A percentile compares a stretch with the other conserved stretches of the same genome.
These are phyloP conservation scores for Sicyos edulis DNA, from an alignment of 306 rosid species.

Conservation along the genomic window DNA sequence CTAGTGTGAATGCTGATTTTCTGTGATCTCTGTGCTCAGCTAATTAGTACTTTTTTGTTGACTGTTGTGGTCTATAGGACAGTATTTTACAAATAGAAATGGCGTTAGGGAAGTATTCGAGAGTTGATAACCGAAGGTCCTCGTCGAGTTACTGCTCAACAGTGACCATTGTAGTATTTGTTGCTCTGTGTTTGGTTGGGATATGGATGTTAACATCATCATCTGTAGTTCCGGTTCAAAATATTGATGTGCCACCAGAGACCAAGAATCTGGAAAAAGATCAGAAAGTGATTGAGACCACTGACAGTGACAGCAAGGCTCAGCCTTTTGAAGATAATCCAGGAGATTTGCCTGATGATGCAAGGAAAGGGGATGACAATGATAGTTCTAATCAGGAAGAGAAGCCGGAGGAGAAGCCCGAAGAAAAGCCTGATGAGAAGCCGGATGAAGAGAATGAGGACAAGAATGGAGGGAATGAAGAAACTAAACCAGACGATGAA, in stretches of 20 bases:
- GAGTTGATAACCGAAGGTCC: constrained; percentile 61
- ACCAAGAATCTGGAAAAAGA: constrained; percentile 45
- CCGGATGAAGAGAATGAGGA: constrained; percentile 23
- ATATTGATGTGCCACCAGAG: constrained; percentile 50
- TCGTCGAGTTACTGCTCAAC: constrained; percentile 70
- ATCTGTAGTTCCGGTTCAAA: constrained; percentile 67
- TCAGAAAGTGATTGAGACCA: constrained; percentile 35
- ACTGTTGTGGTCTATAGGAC: neutral
- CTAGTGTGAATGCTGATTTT: neutral
- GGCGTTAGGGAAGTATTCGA: constrained; percentile 67
- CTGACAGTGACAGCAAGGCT: constrained; percentile 29
- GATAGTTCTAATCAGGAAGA: constrained; percentile 29
- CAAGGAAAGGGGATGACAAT: constrained; percentile 45
- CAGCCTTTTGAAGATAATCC: constrained; percentile 65
- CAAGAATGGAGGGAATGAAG: constrained; percentile 26
- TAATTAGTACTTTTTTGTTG: neutral
- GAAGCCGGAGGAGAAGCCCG: constrained; percentile 22
- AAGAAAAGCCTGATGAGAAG: constrained; percentile 26
- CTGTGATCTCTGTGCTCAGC: constrained; percentile 14
- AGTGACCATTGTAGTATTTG: constrained; percentile 73
- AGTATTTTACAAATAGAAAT: constrained; percentile 23
- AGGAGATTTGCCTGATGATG: constrained; percentile 71
- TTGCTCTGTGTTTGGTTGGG: constrained; percentile 80
- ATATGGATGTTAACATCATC: constrained; percentile 95
- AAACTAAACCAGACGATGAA: constrained; percentile 32